A percentile compares a stretch with the other conserved stretches of the same genome.
phyloP scores from a whole-genome alignment of 2,329 filamentous ascomycete genomes.

The Fusarium longipes region DNA sequence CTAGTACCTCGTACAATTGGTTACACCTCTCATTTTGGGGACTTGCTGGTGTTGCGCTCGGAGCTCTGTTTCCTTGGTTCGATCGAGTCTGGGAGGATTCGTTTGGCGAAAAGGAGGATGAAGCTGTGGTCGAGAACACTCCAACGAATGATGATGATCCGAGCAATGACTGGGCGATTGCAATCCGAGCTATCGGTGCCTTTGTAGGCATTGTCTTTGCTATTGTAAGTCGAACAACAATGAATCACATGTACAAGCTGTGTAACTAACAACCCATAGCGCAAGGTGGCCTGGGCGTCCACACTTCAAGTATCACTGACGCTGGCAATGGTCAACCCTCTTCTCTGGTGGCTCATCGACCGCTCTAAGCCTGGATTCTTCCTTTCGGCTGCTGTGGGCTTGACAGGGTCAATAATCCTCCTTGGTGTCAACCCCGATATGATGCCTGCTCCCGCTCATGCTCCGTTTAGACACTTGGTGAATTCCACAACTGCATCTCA shows the following conservation, averaged over 20 bases:
- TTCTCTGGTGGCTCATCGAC: slow-evolving; percentile 96
- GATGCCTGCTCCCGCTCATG: slow-evolving; percentile 72
- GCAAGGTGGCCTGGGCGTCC: slow-evolving; percentile 91
- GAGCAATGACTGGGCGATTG: slow-evolving; percentile 77
- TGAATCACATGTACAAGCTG: not conserved
- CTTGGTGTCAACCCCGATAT: slow-evolving; percentile 82
- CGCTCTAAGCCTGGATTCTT: slow-evolving; percentile 86
- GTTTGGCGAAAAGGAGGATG: slow-evolving; percentile 53
- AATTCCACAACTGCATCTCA: slow-evolving; percentile 18
- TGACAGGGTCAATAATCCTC: slow-evolving; percentile 78
- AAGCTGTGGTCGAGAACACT: slow-evolving; percentile 47
- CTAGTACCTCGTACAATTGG: slow-evolving; percentile 69
- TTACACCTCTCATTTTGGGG: slow-evolving; percentile 86
- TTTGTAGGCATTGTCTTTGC: slow-evolving; percentile 72
- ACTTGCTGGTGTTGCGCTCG: slow-evolving; percentile 78
- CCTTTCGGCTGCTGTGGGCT: slow-evolving; percentile 78
- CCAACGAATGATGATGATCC: slow-evolving; percentile 51
- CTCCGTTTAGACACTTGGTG: slow-evolving; percentile 42
- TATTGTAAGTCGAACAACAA: slow-evolving; percentile 72
- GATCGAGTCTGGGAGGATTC: slow-evolving; percentile 78
- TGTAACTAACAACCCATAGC: slow-evolving; percentile 60
- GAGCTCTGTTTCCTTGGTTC: slow-evolving; percentile 84
- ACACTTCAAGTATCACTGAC: slow-evolving; percentile 93
- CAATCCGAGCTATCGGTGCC: slow-evolving; percentile 67
- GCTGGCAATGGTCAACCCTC: slow-evolving; percentile 89